Evolutionary conservation across 176 grass and related monocot genomes (phyloP), one percentile per base, ranked within the genome.

Genomic region (Elymus sibiricus): DNA sequence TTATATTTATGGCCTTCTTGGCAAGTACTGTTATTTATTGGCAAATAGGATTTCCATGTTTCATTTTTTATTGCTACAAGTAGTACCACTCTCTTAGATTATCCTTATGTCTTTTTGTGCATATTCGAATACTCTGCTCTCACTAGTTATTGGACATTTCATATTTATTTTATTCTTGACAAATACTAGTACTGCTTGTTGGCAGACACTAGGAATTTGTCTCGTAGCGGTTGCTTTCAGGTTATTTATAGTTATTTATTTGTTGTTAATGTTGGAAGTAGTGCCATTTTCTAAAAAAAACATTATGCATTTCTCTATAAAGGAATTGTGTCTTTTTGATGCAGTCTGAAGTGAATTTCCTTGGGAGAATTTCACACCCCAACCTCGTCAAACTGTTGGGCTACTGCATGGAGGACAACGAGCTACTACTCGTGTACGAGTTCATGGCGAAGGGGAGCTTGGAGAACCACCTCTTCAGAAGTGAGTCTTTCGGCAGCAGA

Each of bases 401-500:
- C 8, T 78, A 78, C 75, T 58, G 46, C n/a, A 26, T 25, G 75
- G 75, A 78, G 25, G 75, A 78, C 5, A 77, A 22, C 14, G 74
- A 77, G 46, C 39, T 77, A 16, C 79, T 93, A 4, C 94, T 96
- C 19, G 91, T 96, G 12, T 96, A 96, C 4, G 94, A 96, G 74
- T 96, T 88, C 81, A 84, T 96, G 94, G 60, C 87, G 15, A 96
- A 86, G 69, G 91, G 94, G 77, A 93, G 89, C 82, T 90, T 96
- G 85, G 94, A 96, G 73, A 96, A 96, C 79, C 94, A 96, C 77
- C 89, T 96, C 8, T 96, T 96, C 73, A 79, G 91, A 82, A 96
- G 94, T 96, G 59, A 93, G 86, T 85, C 43, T 82, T 82, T 39
- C 77, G 58, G 75, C 14, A 84, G 69, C 14, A 84, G 63, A 80